Evolutionary conservation across 208 protist genomes (phyloP).

Genomic region (Angomonas desouzai): DNA sequence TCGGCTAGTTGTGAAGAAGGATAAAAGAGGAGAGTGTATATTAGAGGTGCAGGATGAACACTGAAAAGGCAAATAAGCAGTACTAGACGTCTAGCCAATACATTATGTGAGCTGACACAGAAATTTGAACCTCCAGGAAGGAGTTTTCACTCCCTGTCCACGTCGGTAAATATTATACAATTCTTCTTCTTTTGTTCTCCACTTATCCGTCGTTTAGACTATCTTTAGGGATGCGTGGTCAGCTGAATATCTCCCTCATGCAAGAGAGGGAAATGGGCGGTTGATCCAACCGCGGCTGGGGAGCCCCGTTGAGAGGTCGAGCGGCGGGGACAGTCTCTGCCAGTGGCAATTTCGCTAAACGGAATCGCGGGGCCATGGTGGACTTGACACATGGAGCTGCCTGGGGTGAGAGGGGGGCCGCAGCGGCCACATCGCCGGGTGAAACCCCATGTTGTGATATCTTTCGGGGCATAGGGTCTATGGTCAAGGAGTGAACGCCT

Average conservation of each 20-base stretch:
- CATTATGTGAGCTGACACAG: too few relatives aligned
- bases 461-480: background rate
- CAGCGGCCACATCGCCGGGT: background rate
- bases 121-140: too few relatives aligned
- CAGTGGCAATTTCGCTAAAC: background rate
- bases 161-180: too few relatives aligned
- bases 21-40: constrained; percentile 11
- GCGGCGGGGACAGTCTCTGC: background rate
- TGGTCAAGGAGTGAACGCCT: constrained; percentile 4
- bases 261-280: background rate
- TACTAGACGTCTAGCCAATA: background rate
- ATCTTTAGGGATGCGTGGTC: constrained; percentile 1
- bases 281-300: background rate
- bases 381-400: background rate
- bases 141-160: too few relatives aligned
- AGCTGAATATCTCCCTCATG: background rate
- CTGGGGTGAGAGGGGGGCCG: background rate
- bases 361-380: background rate
- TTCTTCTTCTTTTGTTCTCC: too few relatives aligned
- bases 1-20: constrained; percentile 7
- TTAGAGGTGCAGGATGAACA: too few relatives aligned
- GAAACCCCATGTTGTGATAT: background rate
- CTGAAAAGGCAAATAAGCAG: constrained; percentile 1
- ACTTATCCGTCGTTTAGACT: too few relatives aligned
- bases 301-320: background rate